Percentiles rank a stretch among this genome's conserved stretches.
These are phyloP conservation scores for Salvia miltiorrhiza DNA, from an alignment of 257 asterid species.

Conservation along the genomic window DNA sequence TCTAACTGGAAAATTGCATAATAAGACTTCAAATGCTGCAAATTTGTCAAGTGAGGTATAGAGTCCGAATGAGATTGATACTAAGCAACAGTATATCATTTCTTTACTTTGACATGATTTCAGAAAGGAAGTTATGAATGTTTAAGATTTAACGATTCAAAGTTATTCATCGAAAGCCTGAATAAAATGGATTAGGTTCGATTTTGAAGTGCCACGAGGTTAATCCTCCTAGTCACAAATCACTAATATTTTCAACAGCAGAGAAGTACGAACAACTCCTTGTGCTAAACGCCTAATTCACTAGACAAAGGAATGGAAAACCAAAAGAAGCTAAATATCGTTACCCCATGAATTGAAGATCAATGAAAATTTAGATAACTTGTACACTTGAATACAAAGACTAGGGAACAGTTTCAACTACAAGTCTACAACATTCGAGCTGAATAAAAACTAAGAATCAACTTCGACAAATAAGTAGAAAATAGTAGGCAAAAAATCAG, in stretches of 20 bases:
- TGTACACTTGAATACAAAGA: not conserved
- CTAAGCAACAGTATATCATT: not conserved
- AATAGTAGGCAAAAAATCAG: not conserved
- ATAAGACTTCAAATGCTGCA: not conserved
- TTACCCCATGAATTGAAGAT: not conserved
- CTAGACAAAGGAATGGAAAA: not conserved
- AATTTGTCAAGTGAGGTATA: not conserved
- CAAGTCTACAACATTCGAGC: not conserved
- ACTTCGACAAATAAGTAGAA: not conserved
- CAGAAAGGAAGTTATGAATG: not conserved
- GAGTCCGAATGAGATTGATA: too few relatives aligned
- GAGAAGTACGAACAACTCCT: not conserved
- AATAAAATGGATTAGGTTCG: not conserved
- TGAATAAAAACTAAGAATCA: conserved; percentile 4
- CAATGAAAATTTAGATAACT: not conserved
- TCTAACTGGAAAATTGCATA: not conserved
- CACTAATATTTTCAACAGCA: not conserved
- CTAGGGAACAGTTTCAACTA: not conserved
- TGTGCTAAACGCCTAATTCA: not conserved
- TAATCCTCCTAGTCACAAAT: not conserved
- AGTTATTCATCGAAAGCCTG: not conserved
- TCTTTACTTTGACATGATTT: not conserved
- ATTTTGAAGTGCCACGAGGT: not conserved
- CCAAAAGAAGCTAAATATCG: not conserved
- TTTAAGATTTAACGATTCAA: not conserved